Evolutionary conservation across 106 monocot species (phyloP).

Genomic region (Hemerocallis citrina): DNA sequence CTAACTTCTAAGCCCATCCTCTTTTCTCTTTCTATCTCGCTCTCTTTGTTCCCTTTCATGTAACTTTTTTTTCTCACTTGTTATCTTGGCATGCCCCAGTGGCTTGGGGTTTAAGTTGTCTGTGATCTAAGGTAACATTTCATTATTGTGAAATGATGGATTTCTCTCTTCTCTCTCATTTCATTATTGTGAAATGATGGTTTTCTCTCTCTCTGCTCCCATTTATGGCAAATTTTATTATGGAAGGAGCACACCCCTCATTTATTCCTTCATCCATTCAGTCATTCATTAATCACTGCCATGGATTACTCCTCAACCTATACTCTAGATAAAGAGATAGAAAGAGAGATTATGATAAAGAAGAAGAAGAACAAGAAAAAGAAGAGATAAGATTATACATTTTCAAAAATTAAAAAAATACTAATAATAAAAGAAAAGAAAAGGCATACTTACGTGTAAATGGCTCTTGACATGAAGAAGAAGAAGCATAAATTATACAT

Average conservation of each 20-base stretch:
- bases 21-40: background rate
- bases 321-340: background rate
- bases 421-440: no score
- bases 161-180: background rate
- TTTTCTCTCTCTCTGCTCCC: background rate
- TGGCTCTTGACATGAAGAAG: no score
- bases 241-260: background rate
- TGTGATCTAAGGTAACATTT: background rate
- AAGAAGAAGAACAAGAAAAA: no score
- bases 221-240: background rate
- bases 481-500: background rate
- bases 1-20: background rate
- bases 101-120: background rate
- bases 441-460: no score
- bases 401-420: no score
- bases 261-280: no score
- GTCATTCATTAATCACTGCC: no score
- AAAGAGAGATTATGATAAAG: background rate
- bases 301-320: no score
- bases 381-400: no score
- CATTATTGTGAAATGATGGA: background rate
- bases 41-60: background rate
- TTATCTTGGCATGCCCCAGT: background rate
- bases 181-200: no score
- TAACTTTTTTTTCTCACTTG: background rate